Evolutionary conservation across 116 monocot genomes (phyloP), one percentile per base, ranked within the genome.

Genomic region (Zostera marina): DNA sequence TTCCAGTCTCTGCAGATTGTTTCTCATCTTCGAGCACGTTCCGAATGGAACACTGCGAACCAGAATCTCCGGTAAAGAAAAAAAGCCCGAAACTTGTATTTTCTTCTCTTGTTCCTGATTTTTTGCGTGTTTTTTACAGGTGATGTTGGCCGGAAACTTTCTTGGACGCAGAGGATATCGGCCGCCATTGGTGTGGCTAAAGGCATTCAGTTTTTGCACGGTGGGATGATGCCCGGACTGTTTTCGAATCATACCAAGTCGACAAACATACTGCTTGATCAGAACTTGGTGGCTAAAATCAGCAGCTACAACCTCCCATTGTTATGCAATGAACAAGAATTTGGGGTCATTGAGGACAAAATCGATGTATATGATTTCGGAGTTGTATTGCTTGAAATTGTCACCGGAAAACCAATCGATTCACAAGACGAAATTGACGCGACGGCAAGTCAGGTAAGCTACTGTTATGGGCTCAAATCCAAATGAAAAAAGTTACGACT

Each of bases 291-390:
- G 42, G 87, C 92, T 11, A 92, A 92, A 74, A 83, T 92, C 47
- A 72, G 81, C 70, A 83, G 87, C 62, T 87, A 92, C 57, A 87
- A 80, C 65, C 63, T 87, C 39, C 87, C 92, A 10, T 54, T 87
- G 25, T 62, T 92, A 55, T 61, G 73, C n/a, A 73, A 87, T 38
- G 69, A 59, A n/a, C n/a, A n/a, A n/a, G n/a, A n/a, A n/a, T n/a
- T n/a, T n/a, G n/a, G n/a, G n/a, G n/a, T n/a, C n/a, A n/a, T n/a
- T n/a, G n/a, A 67, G 9, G 89, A 83, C 55, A 90, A 90, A 73
- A 59, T 72, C 20, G 98, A 89, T 68, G 72, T 98, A 25, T 81
- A 75, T 66, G 86, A 98, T 42, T 86, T 98, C 63, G 98, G 89
- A 41, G 67, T 86, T 61, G 86, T 98, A 49, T 69, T 98, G 64